Evolutionary conservation across 441 rosid species (phyloP), one percentile per base, ranked within the genome.

Genomic region (Eutrema salsugineum): DNA sequence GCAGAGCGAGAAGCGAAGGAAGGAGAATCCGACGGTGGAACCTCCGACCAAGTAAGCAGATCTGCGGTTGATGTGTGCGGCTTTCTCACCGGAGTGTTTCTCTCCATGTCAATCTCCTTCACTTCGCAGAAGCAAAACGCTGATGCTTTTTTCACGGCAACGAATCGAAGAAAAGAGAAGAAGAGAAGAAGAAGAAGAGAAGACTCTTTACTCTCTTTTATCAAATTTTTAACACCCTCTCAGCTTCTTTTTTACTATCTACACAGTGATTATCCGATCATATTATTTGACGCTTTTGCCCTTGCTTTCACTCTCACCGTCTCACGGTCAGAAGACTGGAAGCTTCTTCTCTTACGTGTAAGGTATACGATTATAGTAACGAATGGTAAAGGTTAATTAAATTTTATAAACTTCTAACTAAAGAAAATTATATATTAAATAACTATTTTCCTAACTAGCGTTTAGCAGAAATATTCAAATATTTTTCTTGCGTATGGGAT

Each of bases 41-140:
- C 81, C 62, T 95, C 99, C 19, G 99, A 77, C 99, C 99, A 95
- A 53, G 91, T 89, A 48, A 95, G 98, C 81, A 95, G 99, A 95
- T 95, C 99, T 81, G 97, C 97, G 38, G 99, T 92, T 33, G 91
- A 85, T 22, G 91, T 81, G 83, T 91, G 91, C 5, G 97, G 79
- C 53, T 95, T 95, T 78, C 96, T 88, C 72, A 91, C 98, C 42
- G 96, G 98, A 47, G 94, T 89, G 83, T 5, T 82, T 83, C 91
- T 92, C 83, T 92, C 97, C 99, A 94, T 93, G 15, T 12, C 19
- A 28, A 30, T n/a, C 44, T 27, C 12, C 42, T 24, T 38, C 12
- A 66, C 16, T 53, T 7, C n/a, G 53, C 27, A 20, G 42, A 44
- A 55, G 27, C 42, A n/a, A 17, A 59, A 32, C 16, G 4, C 36